Conservation (phyloP, 2,329 filamentous ascomycete genomes). For the Curvularia hawaiiensis region DNA sequence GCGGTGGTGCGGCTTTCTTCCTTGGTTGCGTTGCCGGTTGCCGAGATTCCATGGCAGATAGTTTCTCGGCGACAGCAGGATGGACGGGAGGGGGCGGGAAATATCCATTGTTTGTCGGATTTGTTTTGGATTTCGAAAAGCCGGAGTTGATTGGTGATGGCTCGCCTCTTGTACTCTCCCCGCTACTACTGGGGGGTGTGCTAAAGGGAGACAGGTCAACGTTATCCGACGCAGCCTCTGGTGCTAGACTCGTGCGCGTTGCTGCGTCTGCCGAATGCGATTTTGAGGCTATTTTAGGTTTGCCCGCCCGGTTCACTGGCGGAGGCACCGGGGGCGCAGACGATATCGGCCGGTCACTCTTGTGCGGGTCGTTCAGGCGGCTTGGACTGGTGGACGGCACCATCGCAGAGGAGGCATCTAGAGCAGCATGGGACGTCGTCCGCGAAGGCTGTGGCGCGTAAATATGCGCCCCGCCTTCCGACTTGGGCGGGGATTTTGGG, state of each 20-base stretch:
- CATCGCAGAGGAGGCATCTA: constrained; percentile 27
- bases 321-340: constrained; percentile 61
- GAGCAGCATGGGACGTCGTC: constrained; percentile 28
- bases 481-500: constrained; percentile 69
- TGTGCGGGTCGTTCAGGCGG: constrained; percentile 41
- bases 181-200: constrained; percentile 80
- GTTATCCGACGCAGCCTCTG: constrained; percentile 51
- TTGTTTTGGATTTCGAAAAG: constrained; percentile 32
- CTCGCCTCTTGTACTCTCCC: constrained; percentile 56
- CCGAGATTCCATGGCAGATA: constrained; percentile 30
- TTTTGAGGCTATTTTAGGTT: constrained; percentile 68
- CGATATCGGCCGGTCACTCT: constrained; percentile 47
- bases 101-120: constrained; percentile 35
- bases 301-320: constrained; percentile 79
- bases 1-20: constrained; percentile 24
- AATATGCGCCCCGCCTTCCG: constrained; percentile 31
- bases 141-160: constrained; percentile 29
- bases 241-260: constrained; percentile 38
- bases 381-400: constrained; percentile 28
- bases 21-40: constrained; percentile 20
- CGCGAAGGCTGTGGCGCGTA: constrained; percentile 44
- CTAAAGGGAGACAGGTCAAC: constrained; percentile 76
- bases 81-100: constrained; percentile 42
- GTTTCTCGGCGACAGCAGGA: constrained; percentile 36
- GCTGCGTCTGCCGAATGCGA: constrained; percentile 36